Evolutionary conservation across 2,329 filamentous ascomycete species (phyloP), one percentile per base, ranked within the genome.

Genomic region (Colletotrichum falcatum): DNA sequence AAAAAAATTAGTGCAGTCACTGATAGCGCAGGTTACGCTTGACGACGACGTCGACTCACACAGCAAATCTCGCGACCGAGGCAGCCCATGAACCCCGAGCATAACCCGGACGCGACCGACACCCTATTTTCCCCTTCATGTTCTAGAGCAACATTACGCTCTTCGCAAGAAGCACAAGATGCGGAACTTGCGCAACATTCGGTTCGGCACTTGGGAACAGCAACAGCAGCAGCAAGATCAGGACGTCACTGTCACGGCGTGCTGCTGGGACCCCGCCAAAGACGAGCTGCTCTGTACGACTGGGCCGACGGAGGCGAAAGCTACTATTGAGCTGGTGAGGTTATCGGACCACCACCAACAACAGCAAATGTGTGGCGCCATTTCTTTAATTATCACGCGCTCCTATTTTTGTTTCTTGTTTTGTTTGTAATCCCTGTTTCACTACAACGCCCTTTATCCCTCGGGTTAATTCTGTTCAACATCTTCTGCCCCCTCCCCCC

Each of bases 171-270:
- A 30, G 44, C 23, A 28, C 54, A 65, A 60, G 23, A 98, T 98
- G 95, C 92, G 94, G 79, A 98, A 98, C 81, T 87, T 98, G 76
- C 91, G 90, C 82, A 94, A 91, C 79, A 90, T 94, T 76, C 89
- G 88, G 78, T 91, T 93, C 79, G 87, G 88, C 75, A 85, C 89
- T 78, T 91, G 91, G 83, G 87, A 90, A 73, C 85, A 87, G 64
- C 66, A 64, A 42, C 63, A 60, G 44, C 63, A 48, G 18, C 56
- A 60, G 35, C n/a, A n/a, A n/a, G n/a, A n/a, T n/a, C n/a, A n/a
- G 30, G 64, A 61, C 62, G 81, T 86, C 73, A 85, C 88, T 71
- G 85, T 96, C 76, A 92, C 93, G 63, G 91, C 94, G 37, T 89
- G 91, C 66, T 92, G 94, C 77, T 98, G 95, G 95, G 94, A 98